These are phyloP conservation scores for Neocucurbitaria cava DNA, from an alignment of 2,329 filamentous ascomycete species.

Conservation along the genomic window DNA sequence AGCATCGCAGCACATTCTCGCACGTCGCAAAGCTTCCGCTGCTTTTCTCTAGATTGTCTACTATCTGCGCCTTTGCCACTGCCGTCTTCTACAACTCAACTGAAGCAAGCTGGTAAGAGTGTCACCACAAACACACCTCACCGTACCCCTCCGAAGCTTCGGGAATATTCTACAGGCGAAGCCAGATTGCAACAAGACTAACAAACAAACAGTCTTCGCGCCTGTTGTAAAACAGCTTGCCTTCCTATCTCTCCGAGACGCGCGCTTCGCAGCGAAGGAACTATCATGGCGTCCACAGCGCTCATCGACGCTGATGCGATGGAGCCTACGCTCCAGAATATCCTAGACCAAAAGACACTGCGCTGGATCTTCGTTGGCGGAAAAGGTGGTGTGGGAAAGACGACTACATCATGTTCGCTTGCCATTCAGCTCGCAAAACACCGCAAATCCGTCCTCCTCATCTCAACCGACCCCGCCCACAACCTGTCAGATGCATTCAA, in stretches of 20 bases:
- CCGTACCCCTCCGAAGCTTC: conserved; percentile 15
- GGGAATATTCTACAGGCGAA: conserved; percentile 15
- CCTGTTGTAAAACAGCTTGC: not conserved
- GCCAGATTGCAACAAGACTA: not conserved
- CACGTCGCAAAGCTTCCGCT: not conserved
- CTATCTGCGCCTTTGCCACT: not conserved
- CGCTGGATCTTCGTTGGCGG: conserved; percentile 99
- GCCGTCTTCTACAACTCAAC: not conserved
- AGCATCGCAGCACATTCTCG: not conserved
- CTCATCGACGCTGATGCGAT: conserved; percentile 70
- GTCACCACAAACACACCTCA: not conserved
- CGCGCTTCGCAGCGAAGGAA: not conserved
- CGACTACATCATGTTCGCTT: conserved; percentile 97
- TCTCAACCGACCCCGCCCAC: conserved; percentile 97
- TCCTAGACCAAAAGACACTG: conserved; percentile 92
- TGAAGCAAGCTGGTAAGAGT: not conserved
- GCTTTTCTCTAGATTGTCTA: not conserved
- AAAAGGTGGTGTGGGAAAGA: conserved; percentile 98
- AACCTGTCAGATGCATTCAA: conserved; percentile 98
- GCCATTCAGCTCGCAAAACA: conserved; percentile 96
- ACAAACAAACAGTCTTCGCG: not conserved
- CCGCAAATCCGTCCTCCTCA: conserved; percentile 93
- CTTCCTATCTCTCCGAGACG: not conserved
- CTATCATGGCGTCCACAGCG: conserved; percentile 47
- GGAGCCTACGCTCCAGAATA: conserved; percentile 91